A percentile compares a stretch with the other conserved stretches of the same genome.
These are phyloP conservation scores for Pleoardoris graminearum DNA, from an alignment of 2,329 filamentous ascomycete species.

Conservation along the genomic window DNA sequence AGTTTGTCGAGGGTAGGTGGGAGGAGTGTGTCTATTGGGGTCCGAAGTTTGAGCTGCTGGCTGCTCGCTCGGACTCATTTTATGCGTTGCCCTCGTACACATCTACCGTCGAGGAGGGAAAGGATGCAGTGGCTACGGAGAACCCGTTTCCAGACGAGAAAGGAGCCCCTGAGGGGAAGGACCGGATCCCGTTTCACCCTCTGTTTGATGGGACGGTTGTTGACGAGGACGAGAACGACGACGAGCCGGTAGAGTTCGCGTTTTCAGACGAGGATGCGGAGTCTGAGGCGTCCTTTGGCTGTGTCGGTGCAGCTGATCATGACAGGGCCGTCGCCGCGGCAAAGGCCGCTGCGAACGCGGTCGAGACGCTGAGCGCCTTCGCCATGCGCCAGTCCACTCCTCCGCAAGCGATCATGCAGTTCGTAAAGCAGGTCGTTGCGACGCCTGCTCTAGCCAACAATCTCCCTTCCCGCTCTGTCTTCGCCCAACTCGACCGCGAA, in stretches of 20 bases:
- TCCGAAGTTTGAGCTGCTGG: neutral
- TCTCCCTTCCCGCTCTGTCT: neutral
- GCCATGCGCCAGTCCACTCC: neutral
- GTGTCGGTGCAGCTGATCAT: neutral
- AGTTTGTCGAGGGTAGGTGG: neutral
- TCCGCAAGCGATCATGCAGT: neutral
- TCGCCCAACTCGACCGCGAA: neutral
- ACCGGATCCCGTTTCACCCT: neutral
- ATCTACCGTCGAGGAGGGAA: neutral
- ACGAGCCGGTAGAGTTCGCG: neutral
- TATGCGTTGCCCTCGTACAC: neutral
- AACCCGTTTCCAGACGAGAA: neutral
- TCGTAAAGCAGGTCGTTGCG: neutral
- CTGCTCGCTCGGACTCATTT: neutral
- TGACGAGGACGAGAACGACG: neutral
- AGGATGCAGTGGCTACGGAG: neutral
- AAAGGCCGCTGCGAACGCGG: neutral
- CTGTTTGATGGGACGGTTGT: neutral
- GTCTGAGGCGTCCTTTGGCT: neutral
- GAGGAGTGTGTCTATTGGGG: constrained; percentile 1
- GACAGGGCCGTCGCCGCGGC: neutral
- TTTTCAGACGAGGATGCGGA: neutral
- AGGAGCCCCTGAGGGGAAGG: neutral
- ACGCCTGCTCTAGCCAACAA: neutral
- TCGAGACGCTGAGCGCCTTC: neutral